These are phyloP conservation scores for Ogataea wickerhamii DNA, from an alignment of 805 yeast species.

Conservation along the genomic window DNA sequence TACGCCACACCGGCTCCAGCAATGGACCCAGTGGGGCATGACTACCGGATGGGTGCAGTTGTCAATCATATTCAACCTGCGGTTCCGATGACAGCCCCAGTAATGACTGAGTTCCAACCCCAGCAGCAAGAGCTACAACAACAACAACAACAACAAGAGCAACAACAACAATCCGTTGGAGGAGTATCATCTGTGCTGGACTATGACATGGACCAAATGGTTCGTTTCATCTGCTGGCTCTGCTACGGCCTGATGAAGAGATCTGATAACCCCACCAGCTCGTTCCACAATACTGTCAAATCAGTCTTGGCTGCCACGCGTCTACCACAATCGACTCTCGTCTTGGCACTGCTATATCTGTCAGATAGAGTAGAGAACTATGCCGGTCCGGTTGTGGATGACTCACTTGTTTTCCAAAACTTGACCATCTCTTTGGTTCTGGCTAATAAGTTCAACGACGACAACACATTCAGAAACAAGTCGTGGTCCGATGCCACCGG, in stretches of 20 bases:
- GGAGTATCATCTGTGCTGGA: constrained; percentile 78
- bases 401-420: constrained; percentile 46
- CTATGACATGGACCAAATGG: constrained; percentile 74
- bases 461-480: constrained; percentile 90
- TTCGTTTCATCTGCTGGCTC: constrained; percentile 74
- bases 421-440: constrained; percentile 69
- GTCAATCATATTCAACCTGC: constrained; percentile 4
- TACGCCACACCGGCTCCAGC: not conserved
- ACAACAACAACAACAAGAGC: constrained; percentile 8
- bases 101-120: not conserved
- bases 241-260: constrained; percentile 65
- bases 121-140: constrained; percentile 13
- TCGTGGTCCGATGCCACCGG: constrained; percentile 98
- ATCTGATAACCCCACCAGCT: constrained; percentile 39
- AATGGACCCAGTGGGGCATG: not conserved
- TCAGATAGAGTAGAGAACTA: constrained; percentile 49
- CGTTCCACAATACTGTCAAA: constrained; percentile 56
- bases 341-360: constrained; percentile 75
- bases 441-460: constrained; percentile 94
- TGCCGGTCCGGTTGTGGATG: constrained; percentile 26
- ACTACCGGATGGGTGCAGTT: not conserved
- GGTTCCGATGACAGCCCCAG: constrained; percentile 5
- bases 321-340: constrained; percentile 75
- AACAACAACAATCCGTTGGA: constrained; percentile 41
- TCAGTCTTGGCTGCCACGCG: constrained; percentile 83